Conservation (phyloP, 2,329 filamentous ascomycete species). For the Dactylellina sp. region DNA sequence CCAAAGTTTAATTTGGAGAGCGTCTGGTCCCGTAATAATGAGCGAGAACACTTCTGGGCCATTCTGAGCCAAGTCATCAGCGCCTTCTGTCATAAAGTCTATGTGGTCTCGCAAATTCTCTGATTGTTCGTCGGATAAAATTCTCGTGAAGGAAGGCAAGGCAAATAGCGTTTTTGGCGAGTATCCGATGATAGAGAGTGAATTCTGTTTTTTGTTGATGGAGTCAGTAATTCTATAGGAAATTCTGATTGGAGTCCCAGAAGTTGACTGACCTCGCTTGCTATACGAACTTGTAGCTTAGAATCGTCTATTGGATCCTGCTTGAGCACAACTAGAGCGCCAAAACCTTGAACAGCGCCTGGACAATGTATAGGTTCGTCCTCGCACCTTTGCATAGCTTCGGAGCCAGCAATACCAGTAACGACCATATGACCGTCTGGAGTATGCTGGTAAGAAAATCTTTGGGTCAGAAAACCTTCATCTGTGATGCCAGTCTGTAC, state of each 20-base stretch:
- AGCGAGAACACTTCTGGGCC: constrained; percentile 89
- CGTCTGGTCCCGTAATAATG: constrained; percentile 68
- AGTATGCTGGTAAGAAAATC: constrained; percentile 82
- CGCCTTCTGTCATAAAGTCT: constrained; percentile 87
- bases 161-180: constrained; percentile 80
- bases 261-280: constrained; percentile 62
- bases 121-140: constrained; percentile 83
- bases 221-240: background rate
- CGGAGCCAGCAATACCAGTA: constrained; percentile 76
- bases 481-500: constrained; percentile 30
- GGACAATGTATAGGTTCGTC: constrained; percentile 92
- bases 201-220: constrained; percentile 72
- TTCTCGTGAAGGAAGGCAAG: constrained; percentile 81
- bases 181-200: constrained; percentile 78
- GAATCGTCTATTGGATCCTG: constrained; percentile 69
- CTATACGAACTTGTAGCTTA: constrained; percentile 58
- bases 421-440: constrained; percentile 84
- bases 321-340: constrained; percentile 78
- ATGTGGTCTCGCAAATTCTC: constrained; percentile 87
- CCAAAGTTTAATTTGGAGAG: constrained; percentile 75
- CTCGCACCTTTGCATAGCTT: constrained; percentile 81
- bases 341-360: constrained; percentile 83
- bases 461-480: constrained; percentile 73
- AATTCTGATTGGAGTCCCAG: constrained; percentile 61
- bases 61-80: constrained; percentile 77